Conservation (phyloP, 352 stramenopile species). For the Phytophthora foliorum region DNA sequence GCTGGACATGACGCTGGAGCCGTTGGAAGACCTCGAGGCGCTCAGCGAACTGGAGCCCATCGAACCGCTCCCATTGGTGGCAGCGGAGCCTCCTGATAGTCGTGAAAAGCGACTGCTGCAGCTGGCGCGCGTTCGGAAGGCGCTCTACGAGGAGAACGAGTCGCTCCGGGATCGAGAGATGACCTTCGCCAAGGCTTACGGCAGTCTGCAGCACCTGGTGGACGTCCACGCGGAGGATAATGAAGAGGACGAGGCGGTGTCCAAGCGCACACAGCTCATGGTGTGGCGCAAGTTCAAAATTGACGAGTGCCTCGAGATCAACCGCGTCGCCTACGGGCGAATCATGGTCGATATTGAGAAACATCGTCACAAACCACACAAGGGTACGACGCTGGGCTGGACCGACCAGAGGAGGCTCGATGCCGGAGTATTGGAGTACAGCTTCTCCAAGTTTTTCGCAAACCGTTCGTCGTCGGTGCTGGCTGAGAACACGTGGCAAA, state of each 20-base stretch:
- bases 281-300: conserved; percentile 49
- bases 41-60: conserved; percentile 27
- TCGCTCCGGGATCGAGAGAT: conserved; percentile 45
- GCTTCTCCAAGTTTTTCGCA: conserved; percentile 57
- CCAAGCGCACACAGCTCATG: conserved; percentile 43
- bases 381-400: conserved; percentile 52
- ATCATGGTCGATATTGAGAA: conserved; percentile 49
- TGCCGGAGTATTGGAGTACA: conserved; percentile 43
- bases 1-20: conserved; percentile 33
- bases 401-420: conserved; percentile 42
- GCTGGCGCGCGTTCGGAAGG: conserved; percentile 46
- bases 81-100: conserved; percentile 20
- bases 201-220: conserved; percentile 57
- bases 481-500: conserved; percentile 41
- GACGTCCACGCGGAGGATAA: conserved; percentile 47
- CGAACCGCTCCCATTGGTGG: conserved; percentile 30
- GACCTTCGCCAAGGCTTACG: conserved; percentile 55
- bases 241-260: conserved; percentile 18
- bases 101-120: conserved; percentile 38
- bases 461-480: conserved; percentile 36
- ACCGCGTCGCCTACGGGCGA: conserved; percentile 48
- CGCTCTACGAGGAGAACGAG: conserved; percentile 58
- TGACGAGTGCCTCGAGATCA: conserved; percentile 54
- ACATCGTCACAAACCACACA: conserved; percentile 42
- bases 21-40: conserved; percentile 34